Conservation (phyloP, 1,139 yeast species). For the Yamadazyma sp. region DNA sequence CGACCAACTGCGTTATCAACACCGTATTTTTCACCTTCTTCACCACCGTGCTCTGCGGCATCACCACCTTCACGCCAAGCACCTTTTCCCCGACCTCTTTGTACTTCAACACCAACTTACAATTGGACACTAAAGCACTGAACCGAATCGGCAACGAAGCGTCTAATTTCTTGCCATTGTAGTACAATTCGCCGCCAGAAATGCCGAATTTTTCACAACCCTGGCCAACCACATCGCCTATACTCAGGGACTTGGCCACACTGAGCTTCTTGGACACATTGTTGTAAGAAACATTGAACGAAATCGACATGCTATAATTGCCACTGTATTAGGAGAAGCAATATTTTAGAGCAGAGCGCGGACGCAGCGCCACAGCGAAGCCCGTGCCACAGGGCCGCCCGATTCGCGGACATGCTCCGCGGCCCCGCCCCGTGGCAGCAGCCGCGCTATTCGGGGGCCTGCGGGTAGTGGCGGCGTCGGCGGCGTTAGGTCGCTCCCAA, state of each 20-base stretch:
- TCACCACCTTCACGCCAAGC: conserved; percentile 10
- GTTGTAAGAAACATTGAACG: conserved; percentile 24
- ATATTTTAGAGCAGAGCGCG: too few relatives aligned
- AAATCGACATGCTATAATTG: conserved; percentile 14
- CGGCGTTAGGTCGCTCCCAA: not conserved
- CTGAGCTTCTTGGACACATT: conserved; percentile 25
- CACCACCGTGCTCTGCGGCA: conserved; percentile 10
- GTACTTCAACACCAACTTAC: conserved; percentile 26
- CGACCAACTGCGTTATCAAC: conserved; percentile 6
- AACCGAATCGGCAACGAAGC: conserved; percentile 33
- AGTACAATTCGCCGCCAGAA: conserved; percentile 24
- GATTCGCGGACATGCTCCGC: too few relatives aligned
- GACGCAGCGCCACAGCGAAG: too few relatives aligned
- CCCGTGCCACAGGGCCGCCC: too few relatives aligned
- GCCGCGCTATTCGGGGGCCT: too few relatives aligned
- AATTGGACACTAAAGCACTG: conserved; percentile 33
- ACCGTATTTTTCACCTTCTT: conserved; percentile 11
- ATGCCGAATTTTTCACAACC: conserved; percentile 26
- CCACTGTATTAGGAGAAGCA: too few relatives aligned
- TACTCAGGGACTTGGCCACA: conserved; percentile 24
- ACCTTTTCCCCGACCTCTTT: conserved; percentile 16
- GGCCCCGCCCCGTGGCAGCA: too few relatives aligned
- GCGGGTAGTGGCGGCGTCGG: too few relatives aligned
- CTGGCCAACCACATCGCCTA: conserved; percentile 28
- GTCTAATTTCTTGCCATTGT: conserved; percentile 34